Conservation (phyloP, 148 eudicot genomes). For the Fallopia convolvulus region DNA sequence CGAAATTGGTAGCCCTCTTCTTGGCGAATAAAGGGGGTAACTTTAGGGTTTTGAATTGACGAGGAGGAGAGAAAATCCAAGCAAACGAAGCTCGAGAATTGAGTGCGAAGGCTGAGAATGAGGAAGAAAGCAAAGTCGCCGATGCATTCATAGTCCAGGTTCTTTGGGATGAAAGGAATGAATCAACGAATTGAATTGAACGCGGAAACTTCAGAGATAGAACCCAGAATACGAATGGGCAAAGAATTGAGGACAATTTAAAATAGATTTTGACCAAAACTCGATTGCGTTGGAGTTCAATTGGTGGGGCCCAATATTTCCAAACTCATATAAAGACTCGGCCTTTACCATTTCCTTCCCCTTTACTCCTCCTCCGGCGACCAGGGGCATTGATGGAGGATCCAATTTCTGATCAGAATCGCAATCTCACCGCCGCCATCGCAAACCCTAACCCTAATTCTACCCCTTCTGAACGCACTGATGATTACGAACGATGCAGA, state of each 20-base stretch:
- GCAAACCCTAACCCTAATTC: not conserved
- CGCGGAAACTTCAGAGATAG: not conserved
- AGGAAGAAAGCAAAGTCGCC: not conserved
- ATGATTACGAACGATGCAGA: not conserved
- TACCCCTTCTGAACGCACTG: not conserved
- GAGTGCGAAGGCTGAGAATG: not conserved
- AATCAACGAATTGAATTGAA: not conserved
- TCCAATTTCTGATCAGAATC: not conserved
- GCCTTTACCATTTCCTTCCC: not conserved
- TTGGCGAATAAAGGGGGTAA: not conserved
- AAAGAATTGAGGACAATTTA: not conserved
- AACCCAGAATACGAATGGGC: not conserved
- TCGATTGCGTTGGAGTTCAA: too few relatives aligned
- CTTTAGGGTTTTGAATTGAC: constrained; percentile 5
- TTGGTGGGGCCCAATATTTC: too few relatives aligned
- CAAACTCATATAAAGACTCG: too few relatives aligned
- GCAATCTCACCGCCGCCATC: too few relatives aligned
- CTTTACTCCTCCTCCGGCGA: not conserved
- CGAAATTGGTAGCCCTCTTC: not conserved
- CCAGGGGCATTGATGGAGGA: not conserved
- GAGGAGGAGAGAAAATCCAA: not conserved
- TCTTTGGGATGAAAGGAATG: constrained; percentile 9
- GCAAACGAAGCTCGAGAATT: not conserved
- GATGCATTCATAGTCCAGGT: constrained; percentile 7
- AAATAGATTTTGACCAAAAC: too few relatives aligned